Percentiles rank a stretch among this genome's conserved stretches.
Evolutionary conservation across 1,139 yeast genomes (phyloP).

Genomic region (Petasospora fabianii): DNA sequence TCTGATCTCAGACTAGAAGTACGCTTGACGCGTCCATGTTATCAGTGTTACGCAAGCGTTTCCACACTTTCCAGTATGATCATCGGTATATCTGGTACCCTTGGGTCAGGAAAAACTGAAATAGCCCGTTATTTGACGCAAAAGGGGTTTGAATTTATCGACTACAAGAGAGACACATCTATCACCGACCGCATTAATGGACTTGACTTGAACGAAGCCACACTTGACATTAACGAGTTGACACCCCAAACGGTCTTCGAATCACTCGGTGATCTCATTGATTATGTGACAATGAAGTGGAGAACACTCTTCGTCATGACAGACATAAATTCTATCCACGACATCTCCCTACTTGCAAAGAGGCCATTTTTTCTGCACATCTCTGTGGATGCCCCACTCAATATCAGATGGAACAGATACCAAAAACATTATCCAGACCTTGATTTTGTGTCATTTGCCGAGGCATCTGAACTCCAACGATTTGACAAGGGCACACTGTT

Average conservation of each 20-base stretch:
- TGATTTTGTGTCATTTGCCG: slow-evolving; percentile 38
- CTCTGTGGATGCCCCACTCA: slow-evolving; percentile 72
- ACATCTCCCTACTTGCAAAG: slow-evolving; percentile 51
- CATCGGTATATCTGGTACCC: slow-evolving; percentile 72
- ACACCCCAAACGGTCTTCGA: slow-evolving; percentile 31
- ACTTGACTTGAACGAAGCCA: slow-evolving; percentile 15
- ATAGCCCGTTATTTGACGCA: slow-evolving; percentile 54
- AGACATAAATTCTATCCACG: slow-evolving; percentile 42
- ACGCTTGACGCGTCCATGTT: no score
- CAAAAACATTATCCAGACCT: slow-evolving; percentile 26
- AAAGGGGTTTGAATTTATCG: slow-evolving; percentile 50
- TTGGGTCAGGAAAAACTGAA: slow-evolving; percentile 66
- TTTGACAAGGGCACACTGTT: slow-evolving; percentile 39
- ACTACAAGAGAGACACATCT: slow-evolving; percentile 16
- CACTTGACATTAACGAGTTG: slow-evolving; percentile 19
- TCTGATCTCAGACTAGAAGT: no score
- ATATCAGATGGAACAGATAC: slow-evolving; percentile 49
- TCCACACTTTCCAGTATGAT: slow-evolving; percentile 58
- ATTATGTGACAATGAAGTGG: slow-evolving; percentile 72
- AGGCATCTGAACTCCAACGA: slow-evolving; percentile 41
- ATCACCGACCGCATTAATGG: slow-evolving; percentile 10
- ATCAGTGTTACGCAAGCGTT: no score
- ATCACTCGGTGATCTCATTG: slow-evolving; percentile 45
- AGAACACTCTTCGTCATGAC: slow-evolving; percentile 56
- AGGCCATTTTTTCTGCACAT: slow-evolving; percentile 87